A percentile compares a stretch with the other conserved stretches of the same genome.
Conservation (phyloP, 2,329 filamentous ascomycete genomes). For the Zopfia rhizophila region DNA sequence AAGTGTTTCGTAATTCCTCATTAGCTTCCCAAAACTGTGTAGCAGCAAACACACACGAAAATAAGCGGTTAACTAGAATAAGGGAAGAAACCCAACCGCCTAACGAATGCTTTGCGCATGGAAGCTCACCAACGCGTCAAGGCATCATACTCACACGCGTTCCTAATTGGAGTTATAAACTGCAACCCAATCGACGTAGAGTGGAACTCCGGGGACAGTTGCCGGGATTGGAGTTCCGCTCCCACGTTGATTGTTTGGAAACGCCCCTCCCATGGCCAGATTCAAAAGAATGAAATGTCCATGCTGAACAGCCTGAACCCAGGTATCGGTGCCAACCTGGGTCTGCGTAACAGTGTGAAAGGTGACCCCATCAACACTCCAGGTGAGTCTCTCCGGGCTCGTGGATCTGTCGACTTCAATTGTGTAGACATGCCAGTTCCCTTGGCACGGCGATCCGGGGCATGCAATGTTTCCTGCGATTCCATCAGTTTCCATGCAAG, state of each 20-base stretch:
- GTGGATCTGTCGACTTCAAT: conserved; percentile 16
- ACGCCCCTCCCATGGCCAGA: conserved; percentile 18
- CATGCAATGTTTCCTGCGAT: conserved; percentile 1
- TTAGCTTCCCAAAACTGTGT: too few relatives aligned
- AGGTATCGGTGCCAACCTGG: conserved; percentile 6
- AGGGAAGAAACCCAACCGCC: too few relatives aligned
- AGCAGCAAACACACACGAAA: too few relatives aligned
- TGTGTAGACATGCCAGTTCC: conserved; percentile 13
- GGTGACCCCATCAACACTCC: conserved; percentile 13
- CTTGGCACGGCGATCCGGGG: conserved; percentile 16
- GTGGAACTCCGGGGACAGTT: conserved; percentile 5
- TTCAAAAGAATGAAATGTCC: conserved; percentile 20
- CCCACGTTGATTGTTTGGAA: conserved; percentile 8
- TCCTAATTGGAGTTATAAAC: conserved; percentile 16
- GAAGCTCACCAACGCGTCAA: too few relatives aligned
- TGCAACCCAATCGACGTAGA: conserved; percentile 19
- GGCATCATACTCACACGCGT: too few relatives aligned
- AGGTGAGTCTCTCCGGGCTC: conserved; percentile 13
- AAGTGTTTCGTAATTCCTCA: too few relatives aligned
- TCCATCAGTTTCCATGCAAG: conserved; percentile 11
- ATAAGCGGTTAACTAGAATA: too few relatives aligned
- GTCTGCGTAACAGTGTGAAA: conserved; percentile 13
- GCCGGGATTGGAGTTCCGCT: conserved; percentile 6
- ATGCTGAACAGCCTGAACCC: conserved; percentile 13
- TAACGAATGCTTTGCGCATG: too few relatives aligned